Evolutionary conservation across 176 grass and related monocot genomes (phyloP), one percentile per base, ranked within the genome.

Genomic region (Elymus sibiricus): DNA sequence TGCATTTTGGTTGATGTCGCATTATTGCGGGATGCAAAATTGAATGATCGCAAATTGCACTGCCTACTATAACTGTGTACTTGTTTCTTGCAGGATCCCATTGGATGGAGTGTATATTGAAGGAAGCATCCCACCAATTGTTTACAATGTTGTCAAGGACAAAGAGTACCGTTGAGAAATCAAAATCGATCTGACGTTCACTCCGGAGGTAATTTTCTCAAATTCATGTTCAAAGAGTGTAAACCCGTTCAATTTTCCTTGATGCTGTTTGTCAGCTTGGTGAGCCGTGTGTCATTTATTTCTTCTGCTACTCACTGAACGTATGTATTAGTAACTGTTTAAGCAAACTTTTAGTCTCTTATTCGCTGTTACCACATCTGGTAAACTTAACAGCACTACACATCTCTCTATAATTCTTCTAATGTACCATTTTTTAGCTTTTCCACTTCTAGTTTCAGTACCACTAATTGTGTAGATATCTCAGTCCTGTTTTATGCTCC

Each of bases 81-180:
- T 51, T 21, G 56, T 12, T 55, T 78, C 7, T 66, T 81, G 40
- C 75, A 95, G 90, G 71, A 91, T 95, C 74, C 86, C 88, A 31
- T 51, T 95, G 32, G 90, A 95, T 34, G 76, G 87, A 16, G 62
- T 94, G 31, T 94, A 87, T 61, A 6, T 11, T 17, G 94, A 92
- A 91, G 82, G 90, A 75, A 87, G 51, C 79, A 27, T 94, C n/a
- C 87, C 94, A 65, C 70, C 90, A 58, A 83, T 79, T 16, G 82
- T 79, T 84, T 96, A 96, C 62, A 94, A 79, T 73, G 90, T 98
- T 27, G 94, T 93, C 17, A 99, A 99, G 89, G 94, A 94, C 10
- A 68, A 94, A 76, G 69, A 96, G 64, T 99, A 99, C 32, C 72
- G 84, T 69, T 92, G 92, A 86, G 90, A 96, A 91, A 89, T 99